Evolutionary conservation across 371 early-diverging fungal genomes (phyloP), one percentile per base, ranked within the genome.

Genomic region (Umbelopsis sp.): DNA sequence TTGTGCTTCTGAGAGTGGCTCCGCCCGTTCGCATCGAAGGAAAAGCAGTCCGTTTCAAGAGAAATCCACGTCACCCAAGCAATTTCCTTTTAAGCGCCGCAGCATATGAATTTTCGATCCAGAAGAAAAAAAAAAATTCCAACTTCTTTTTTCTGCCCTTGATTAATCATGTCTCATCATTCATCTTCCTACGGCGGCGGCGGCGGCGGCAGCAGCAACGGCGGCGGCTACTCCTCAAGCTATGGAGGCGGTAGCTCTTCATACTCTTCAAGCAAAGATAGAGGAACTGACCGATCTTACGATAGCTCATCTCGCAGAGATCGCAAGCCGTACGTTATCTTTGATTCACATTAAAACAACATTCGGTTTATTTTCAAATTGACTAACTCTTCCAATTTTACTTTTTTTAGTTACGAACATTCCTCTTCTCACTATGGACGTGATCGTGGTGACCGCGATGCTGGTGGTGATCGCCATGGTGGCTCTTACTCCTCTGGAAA

Each of bases 231-330:
- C 44, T 65, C 66, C 11, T 50, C 50, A 41, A 25, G 65, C 45
- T 65, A 65, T 32, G 51, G 66, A 10, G 66, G 51, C 32, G 29
- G 51, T 25, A 14, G 37, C 50, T 51, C 50, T 1, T 48, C 48
- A 48, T 46, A 37, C 9, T 65, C 66, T 5, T 37, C 50, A 37
- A 51, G 74, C 67, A 69, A 66, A 25, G 79, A 86, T 35, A 82
- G 87, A 68, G 87, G 88, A 66, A 75, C 71, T 69, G 85, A 86
- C 68, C 81, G 86, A 53, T 79, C 82, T 20, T 87, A 87, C 45
- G 86, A 87, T 50, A 86, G 85, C 46, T 74, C 79, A 70, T 78
- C 78, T 66, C 78, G 83, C 50, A 77, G 83, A 24, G 88, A 84
- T 63, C 86, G 86, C 77, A 86, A 85, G 71, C 79, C 80, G 78